Base-by-base conservation (phyloP, 495 filamentous ascomycete species). In the Penicillium angulare region DNA sequence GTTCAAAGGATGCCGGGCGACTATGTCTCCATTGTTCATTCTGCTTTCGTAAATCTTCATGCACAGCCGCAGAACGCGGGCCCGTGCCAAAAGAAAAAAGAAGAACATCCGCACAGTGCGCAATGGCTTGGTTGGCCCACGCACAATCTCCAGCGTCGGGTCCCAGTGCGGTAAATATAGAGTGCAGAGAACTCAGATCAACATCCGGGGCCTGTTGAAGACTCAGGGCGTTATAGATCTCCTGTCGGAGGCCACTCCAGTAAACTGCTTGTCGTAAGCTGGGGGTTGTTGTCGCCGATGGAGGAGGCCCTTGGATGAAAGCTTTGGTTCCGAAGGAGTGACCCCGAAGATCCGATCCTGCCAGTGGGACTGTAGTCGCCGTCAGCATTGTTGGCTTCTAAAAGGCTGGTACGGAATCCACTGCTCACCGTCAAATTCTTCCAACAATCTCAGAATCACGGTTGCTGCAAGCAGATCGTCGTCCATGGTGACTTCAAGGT, bases 401-500 rank as follows among this genome's bases (percentile, higher is more conserved):
- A 16, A 29, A n/a, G n/a, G n/a, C n/a, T n/a, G n/a, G n/a, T n/a
- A n/a, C n/a, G n/a, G n/a, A n/a, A n/a, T n/a, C n/a, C n/a, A n/a
- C n/a, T n/a, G n/a, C n/a, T 64, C 61, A 79, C 80, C 74, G 48
- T 83, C 77, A 56, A 83, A 80, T 53, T 85, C 83, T 64, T 85
- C 80, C 10, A 83, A 60, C 33, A 84, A 76, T 15, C 82, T 74
- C 17, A 85, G 68, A 46, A 86, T 84, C 7, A 86, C 79, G 3
- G 75, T 79, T 3, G 82, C 79, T 3, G 81, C 80, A 39, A 86
- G 77, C 4, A 83, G 47, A 43, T 82, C 79, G 50, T 82, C 80
- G 42, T 83, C 78, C 41, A 69, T 67, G 2, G 77, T 64, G 4
- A 74, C 71, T 2, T 65, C 71, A 16, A 72, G 65, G 26, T 82